Evolutionary conservation across 192 early-diverging fungal genomes (phyloP), one percentile per base, ranked within the genome.

Genomic region (Spinellus fusiger): DNA sequence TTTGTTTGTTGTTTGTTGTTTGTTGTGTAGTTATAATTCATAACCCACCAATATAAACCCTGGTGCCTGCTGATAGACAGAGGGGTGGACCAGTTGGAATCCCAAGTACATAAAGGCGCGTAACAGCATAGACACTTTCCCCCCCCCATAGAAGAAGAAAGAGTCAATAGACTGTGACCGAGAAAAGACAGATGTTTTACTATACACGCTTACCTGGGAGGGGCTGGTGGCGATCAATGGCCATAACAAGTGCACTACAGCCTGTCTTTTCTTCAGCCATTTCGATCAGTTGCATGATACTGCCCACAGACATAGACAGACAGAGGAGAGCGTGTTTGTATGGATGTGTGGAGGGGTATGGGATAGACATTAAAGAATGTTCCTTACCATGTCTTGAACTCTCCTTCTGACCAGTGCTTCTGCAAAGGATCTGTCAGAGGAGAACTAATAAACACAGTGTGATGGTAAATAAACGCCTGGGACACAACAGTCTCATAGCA

Each of bases 81-180:
- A 56, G 10, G 82, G 84, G 34, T 77, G 64, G 23, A 86, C 75
- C 55, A 84, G 62, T 55, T 80, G 75, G 62, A 86, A 86, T 13
- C 84, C 84, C 47, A 83, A 70, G 70, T 86, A 84, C 80, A 86
- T 63, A 51, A 84, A 86, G 9, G 82, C 84, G 52, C 82, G 82
- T 16, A 78, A 71, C 22, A 86, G 62, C 5, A 49, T 54, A 48
- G 52, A 53, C 12, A 60, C 58, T 29, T 32, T 57, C n/a, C n/a
- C n/a, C n/a, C n/a, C n/a, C 57, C 8, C 70, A 73, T 22, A 73
- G 59, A 12, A 5, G 29, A 7, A 25, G 29, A 40, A 32, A 4
- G 22, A 44, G 20, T 47, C 54, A 37, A 37, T 37, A 13, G 13
- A 9, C 5, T 37, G 13, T 13, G 13, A 9, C 5, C 35, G 13